A percentile compares a stretch with the other conserved stretches of the same genome.
Evolutionary conservation across 352 stramenopile species (phyloP).

Genomic region (Pythium sp.): DNA sequence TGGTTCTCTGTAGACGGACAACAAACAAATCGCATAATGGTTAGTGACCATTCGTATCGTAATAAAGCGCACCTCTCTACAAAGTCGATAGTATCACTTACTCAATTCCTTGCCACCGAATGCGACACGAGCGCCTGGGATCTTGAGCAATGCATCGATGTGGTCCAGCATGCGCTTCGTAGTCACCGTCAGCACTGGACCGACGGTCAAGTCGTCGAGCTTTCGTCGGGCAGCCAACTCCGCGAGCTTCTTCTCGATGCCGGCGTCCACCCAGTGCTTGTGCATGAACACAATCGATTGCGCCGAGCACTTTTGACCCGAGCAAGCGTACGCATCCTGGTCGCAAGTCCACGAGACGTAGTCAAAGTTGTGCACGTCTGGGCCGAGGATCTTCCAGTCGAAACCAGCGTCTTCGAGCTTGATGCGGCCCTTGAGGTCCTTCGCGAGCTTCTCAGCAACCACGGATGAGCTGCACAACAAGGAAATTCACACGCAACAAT

Average conservation of each 20-base stretch:
- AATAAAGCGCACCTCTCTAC: not conserved
- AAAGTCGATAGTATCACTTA: conserved; percentile 20
- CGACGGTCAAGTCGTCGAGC: conserved; percentile 95
- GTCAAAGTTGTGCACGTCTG: conserved; percentile 94
- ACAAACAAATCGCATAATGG: not conserved
- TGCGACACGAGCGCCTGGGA: conserved; percentile 92
- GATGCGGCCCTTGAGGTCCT: conserved; percentile 89
- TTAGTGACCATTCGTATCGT: not conserved
- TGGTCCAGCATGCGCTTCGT: conserved; percentile 96
- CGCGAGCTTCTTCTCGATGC: conserved; percentile 93
- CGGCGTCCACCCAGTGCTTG: conserved; percentile 93
- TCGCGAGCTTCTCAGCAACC: conserved; percentile 92
- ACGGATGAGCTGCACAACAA: conserved; percentile 59
- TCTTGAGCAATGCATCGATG: conserved; percentile 86
- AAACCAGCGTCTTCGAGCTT: conserved; percentile 98
- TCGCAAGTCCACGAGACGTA: conserved; percentile 98
- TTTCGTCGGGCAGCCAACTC: conserved; percentile 86
- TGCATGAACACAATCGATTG: conserved; percentile 99
- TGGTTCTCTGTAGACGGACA: conserved; percentile 71
- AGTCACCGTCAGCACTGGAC: conserved; percentile 96
- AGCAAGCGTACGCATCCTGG: conserved; percentile 98
- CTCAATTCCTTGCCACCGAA: conserved; percentile 93
- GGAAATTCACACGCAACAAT: not conserved
- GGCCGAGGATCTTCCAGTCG: conserved; percentile 98
- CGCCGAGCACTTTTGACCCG: conserved; percentile 98